Evolutionary conservation across 257 asterid species (phyloP), one percentile per base, ranked within the genome.

Genomic region (Knoxia roxburghii): DNA sequence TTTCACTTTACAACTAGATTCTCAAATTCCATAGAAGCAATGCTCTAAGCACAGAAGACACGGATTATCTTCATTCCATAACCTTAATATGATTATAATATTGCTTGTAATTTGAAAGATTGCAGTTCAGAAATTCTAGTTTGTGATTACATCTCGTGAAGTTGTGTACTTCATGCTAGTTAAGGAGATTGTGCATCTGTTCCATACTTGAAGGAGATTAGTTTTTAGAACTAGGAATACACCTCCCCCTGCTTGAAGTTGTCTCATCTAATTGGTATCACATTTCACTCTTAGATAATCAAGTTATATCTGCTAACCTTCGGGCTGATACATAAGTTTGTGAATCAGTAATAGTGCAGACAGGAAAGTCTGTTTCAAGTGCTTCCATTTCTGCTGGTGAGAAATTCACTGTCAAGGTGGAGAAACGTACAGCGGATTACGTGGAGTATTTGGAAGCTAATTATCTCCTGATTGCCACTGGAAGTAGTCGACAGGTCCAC

Each of bases 401-500:
- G 56, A 93, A 82, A 70, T 88, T 90, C 72, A 67, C 78, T 20
- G 59, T 93, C 80, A 86, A 86, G 82, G 77, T 88, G 48, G 96
- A 88, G 78, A 84, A 85, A 78, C 96, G 88, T 61, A 77, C 87
- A 21, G 66, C 79, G 54, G 89, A 79, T 74, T 77, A 73, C 68
- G 79, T 84, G 48, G 91, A 93, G 53, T 67, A 76, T 63, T 62
- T 89, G 56, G 88, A 85, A 73, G 90, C 96, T 57, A 85, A 85
- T 79, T 93, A 85, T 77, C 64, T 93, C 32, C 66, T 93, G 76
- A 83, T 93, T 79, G 91, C 98, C 53, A 86, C 87, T 82, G 98
- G 98, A 73, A 86, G 98, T 70, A 87, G 95, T 65, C 87, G 76
- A 81, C 97, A 85, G 98, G 98, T 90, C 58, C 53, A 64, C 3